Evolutionary conservation across 495 filamentous ascomycete species (phyloP).

Genomic region (Penicillium malachiteum): DNA sequence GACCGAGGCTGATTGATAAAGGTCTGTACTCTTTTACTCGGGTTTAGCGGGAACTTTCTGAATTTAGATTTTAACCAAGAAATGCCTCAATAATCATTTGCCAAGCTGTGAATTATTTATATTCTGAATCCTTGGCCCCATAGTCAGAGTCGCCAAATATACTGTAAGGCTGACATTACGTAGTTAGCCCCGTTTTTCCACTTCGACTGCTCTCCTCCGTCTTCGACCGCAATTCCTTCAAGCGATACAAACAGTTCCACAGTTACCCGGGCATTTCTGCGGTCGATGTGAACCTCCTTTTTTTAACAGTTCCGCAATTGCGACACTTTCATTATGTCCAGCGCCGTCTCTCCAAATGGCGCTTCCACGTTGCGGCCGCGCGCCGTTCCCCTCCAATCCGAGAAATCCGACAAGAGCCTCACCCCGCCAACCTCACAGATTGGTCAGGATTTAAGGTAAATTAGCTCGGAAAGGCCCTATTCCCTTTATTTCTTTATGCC

Average conservation of each 20-base stretch:
- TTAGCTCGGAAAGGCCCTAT: background rate
- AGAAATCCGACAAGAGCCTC: slow-evolving; percentile 25
- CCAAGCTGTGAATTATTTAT: too few species aligned
- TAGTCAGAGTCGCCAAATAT: background rate
- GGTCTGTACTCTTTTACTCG: too few species aligned
- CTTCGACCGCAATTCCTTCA: background rate
- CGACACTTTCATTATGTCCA: slow-evolving; percentile 33
- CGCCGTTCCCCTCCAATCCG: slow-evolving; percentile 23
- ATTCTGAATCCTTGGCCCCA: too few species aligned
- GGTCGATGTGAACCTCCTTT: slow-evolving; percentile 25
- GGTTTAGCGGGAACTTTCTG: too few species aligned
- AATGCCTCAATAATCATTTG: too few species aligned
- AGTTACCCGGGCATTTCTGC: background rate
- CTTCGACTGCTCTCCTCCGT: slow-evolving; percentile 1
- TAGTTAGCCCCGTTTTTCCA: slow-evolving; percentile 11
- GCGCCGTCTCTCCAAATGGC: slow-evolving; percentile 32
- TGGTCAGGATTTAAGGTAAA: slow-evolving; percentile 32
- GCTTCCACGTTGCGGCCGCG: slow-evolving; percentile 33
- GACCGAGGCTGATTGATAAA: too few species aligned
- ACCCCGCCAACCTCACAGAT: slow-evolving; percentile 27
- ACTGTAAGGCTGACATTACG: slow-evolving; percentile 18
- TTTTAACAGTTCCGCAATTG: slow-evolving; percentile 8
- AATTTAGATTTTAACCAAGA: too few species aligned
- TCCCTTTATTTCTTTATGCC: background rate
- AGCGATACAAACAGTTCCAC: slow-evolving; percentile 11